Evolutionary conservation across 2,329 filamentous ascomycete species (phyloP).

Genomic region (Cucurbitaria berberidis): DNA sequence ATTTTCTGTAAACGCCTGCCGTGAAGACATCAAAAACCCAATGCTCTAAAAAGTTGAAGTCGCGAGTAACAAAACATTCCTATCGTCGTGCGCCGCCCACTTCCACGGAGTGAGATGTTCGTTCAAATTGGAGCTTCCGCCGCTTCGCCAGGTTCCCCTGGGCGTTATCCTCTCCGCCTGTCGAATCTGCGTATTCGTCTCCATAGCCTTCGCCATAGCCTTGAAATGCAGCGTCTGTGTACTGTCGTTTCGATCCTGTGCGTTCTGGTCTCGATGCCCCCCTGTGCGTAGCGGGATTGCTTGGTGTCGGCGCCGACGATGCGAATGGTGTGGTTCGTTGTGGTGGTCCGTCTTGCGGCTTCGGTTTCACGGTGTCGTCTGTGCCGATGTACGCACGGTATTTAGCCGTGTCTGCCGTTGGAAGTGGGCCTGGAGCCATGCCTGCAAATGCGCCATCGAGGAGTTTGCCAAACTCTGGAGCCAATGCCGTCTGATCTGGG

Average conservation of each 20-base stretch:
- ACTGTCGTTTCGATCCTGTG: slow-evolving; percentile 74
- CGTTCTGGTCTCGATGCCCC: slow-evolving; percentile 67
- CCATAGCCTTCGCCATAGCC: slow-evolving; percentile 75
- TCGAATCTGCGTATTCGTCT: slow-evolving; percentile 73
- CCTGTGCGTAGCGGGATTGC: slow-evolving; percentile 46
- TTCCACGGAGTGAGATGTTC: slow-evolving; percentile 43
- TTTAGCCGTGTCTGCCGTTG: slow-evolving; percentile 48
- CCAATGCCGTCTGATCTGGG: slow-evolving; percentile 34
- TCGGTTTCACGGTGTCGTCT: slow-evolving; percentile 48
- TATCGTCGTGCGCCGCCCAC: slow-evolving; percentile 46
- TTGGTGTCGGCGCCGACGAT: slow-evolving; percentile 38
- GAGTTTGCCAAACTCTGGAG: slow-evolving; percentile 36
- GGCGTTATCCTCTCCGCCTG: slow-evolving; percentile 70
- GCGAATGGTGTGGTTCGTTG: slow-evolving; percentile 28
- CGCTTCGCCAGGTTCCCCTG: slow-evolving; percentile 41
- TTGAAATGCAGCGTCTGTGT: slow-evolving; percentile 75
- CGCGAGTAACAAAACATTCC: slow-evolving; percentile 15
- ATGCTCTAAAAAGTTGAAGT: slow-evolving; percentile 17
- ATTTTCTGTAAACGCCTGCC: slow-evolving; percentile 1
- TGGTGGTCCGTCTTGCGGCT: slow-evolving; percentile 30
- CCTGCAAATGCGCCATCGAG: slow-evolving; percentile 50
- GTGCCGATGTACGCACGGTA: slow-evolving; percentile 54
- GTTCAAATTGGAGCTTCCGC: slow-evolving; percentile 45
- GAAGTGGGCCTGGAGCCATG: slow-evolving; percentile 53
- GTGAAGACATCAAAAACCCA: slow-evolving; percentile 1